A percentile compares a stretch with the other conserved stretches of the same genome.
phyloP scores from a whole-genome alignment of 129 eudicot genomes.

The Gnaphalium uliginosum region DNA sequence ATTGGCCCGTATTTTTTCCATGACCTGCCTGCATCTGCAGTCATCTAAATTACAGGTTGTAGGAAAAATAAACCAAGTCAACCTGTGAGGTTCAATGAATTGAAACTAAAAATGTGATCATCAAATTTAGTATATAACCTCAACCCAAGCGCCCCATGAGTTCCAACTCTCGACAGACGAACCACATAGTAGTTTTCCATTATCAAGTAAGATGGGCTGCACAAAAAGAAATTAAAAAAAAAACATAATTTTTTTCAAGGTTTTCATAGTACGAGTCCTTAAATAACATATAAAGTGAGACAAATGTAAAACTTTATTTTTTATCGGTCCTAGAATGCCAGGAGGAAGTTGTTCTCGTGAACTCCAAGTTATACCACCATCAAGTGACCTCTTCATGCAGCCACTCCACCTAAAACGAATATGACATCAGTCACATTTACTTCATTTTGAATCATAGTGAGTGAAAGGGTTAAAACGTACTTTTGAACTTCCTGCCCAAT shows the following conservation, averaged over 20 bases:
- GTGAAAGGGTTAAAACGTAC: conserved; percentile 34
- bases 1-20: conserved; percentile 96
- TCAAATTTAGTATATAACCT: conserved; percentile 45
- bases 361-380: conserved; percentile 85
- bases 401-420: conserved; percentile 82
- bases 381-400: conserved; percentile 82
- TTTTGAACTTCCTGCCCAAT: conserved; percentile 85
- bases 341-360: conserved; percentile 95
- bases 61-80: not conserved
- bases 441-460: too few relatives aligned
- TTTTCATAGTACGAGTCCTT: not conserved
- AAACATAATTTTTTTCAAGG: not conserved
- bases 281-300: not conserved
- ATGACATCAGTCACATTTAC: conserved; percentile 1
- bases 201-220: conserved; percentile 81
- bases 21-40: conserved; percentile 78
- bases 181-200: conserved; percentile 87
- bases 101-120: not conserved
- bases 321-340: conserved; percentile 88
- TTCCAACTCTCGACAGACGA: conserved; percentile 99
- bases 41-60: conserved; percentile 55
- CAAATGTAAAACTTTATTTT: conserved; percentile 69
- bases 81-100: not conserved
- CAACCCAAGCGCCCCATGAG: conserved; percentile 99
- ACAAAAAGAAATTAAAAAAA: conserved; percentile 5